Percentiles rank a stretch among this genome's conserved stretches.
These are phyloP conservation scores for Ceratobasidium sp. DNA, from an alignment of 1,284 basidiomycete genomes.

Conservation along the genomic window DNA sequence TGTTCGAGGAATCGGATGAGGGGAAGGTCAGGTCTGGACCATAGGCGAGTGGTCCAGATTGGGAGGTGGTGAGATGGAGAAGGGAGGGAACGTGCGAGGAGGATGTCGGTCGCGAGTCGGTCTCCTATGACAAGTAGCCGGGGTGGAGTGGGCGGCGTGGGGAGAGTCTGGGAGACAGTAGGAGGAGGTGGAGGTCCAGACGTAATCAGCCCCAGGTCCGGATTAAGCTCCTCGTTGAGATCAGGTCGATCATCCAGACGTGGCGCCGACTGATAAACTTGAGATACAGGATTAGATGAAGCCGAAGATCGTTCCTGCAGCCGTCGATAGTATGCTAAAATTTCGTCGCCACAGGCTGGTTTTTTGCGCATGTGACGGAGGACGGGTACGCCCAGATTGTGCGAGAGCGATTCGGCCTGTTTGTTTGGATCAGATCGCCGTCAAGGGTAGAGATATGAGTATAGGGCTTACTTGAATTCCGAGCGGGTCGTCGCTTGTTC, in stretches of 20 bases:
- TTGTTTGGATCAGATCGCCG: conserved; percentile 16
- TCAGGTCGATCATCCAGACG: conserved; percentile 48
- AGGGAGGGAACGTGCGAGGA: conserved; percentile 80
- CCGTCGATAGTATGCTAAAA: conserved; percentile 71
- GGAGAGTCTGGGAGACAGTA: conserved; percentile 56
- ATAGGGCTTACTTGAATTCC: conserved; percentile 76
- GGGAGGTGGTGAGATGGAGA: conserved; percentile 49
- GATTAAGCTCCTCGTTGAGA: conserved; percentile 17
- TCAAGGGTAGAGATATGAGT: neutral
- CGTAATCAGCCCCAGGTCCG: neutral
- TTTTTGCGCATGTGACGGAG: conserved; percentile 83
- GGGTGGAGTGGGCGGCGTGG: neutral
- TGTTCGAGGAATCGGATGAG: conserved; percentile 57
- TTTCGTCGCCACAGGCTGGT: conserved; percentile 79
- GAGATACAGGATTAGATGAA: conserved; percentile 47
- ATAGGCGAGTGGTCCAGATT: conserved; percentile 47
- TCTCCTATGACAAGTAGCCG: conserved; percentile 83
- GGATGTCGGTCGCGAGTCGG: conserved; percentile 89
- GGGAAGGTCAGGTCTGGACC: conserved; percentile 52
- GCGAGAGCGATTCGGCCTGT: conserved; percentile 87
- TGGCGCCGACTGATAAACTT: conserved; percentile 28
- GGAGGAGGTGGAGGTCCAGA: conserved; percentile 42
- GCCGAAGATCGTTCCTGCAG: conserved; percentile 29
- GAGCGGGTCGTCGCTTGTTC: conserved; percentile 81
- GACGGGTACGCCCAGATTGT: conserved; percentile 84